Evolutionary conservation across 2,329 filamentous ascomycete species (phyloP), one percentile per base, ranked within the genome.

Genomic region (Monilinia fructigena): DNA sequence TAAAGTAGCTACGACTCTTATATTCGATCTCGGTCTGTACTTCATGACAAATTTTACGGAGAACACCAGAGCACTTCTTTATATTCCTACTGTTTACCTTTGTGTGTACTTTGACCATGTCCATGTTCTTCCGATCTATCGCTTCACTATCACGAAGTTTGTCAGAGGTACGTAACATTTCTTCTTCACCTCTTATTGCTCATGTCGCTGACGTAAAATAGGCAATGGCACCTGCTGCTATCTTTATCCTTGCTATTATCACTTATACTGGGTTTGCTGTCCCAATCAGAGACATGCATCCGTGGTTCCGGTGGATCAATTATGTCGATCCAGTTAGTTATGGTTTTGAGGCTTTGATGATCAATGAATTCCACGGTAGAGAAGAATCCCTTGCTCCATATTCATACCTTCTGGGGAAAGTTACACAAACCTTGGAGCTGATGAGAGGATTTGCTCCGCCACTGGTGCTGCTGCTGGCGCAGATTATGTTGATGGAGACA

Each of bases 121-220:
- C 89, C 58, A 93, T 92, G 87, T 84, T 94, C 69, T 96, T 96
- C 84, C 86, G 92, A 60, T 89, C 87, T 8, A 91, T 96, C 70
- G 92, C 85, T n/a, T 88, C 90, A 0, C 80, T 89, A 1, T 93
- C 92, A 4, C 83, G 90, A 59, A 91, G 90, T 0, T 79, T 89
- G 7, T 92, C 89, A 23, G 90, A 73, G 60, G 68, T 67, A 63
- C 50, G 67, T 88, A 68, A 23, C 35, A 18, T 12, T 50, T 23
- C 20, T 35, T 2, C 26, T 26, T 1, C 26, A 54, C 28, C 3
- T 42, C 12, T 2, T 18, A 45, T 18, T 48, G 6, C 28, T 52
- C 16, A 58, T 26, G 16, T 2, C 26, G 28, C 45, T 67, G 26
- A 63, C 35, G 35, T 31, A 3, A 42, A 42, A 52, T 31, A 71